These are phyloP conservation scores for Ganoderma meredithae DNA, from an alignment of 1,284 basidiomycete species.

Conservation along the genomic window DNA sequence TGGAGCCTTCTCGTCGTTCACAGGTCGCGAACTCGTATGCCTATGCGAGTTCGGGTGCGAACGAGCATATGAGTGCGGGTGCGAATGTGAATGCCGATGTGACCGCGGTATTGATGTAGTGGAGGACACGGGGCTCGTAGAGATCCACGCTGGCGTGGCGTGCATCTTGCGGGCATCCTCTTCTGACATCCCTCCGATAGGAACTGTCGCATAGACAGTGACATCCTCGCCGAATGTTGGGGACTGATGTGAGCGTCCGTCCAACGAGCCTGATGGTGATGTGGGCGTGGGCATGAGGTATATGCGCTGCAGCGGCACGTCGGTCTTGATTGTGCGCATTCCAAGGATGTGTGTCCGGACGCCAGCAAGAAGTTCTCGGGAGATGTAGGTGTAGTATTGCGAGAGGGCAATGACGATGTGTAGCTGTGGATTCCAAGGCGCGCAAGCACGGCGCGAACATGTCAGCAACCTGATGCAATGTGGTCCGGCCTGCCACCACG, in stretches of 20 bases:
- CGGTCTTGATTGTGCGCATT: slow-evolving; percentile 39
- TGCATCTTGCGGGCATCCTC: slow-evolving; percentile 59
- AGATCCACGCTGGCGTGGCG: slow-evolving; percentile 74
- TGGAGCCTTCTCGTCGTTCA: slow-evolving; percentile 44
- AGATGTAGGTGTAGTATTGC: slow-evolving; percentile 65
- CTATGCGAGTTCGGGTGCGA: slow-evolving; percentile 32
- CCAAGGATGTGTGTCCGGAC: slow-evolving; percentile 33
- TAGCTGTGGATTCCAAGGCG: slow-evolving; percentile 49
- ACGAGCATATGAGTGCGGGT: slow-evolving; percentile 22
- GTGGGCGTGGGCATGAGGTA: slow-evolving; percentile 58
- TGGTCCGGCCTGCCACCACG: slow-evolving; percentile 7
- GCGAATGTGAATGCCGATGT: slow-evolving; percentile 33
- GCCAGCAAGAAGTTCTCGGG: slow-evolving; percentile 43
- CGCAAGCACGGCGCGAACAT: slow-evolving; percentile 10
- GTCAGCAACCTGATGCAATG: slow-evolving; percentile 17
- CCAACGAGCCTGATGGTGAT: slow-evolving; percentile 25
- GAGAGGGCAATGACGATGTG: slow-evolving; percentile 77
- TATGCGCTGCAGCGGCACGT: slow-evolving; percentile 54
- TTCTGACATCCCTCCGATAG: slow-evolving; percentile 59
- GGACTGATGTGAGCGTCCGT: slow-evolving; percentile 23
- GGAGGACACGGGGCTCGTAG: slow-evolving; percentile 22
- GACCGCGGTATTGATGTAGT: slow-evolving; percentile 19
- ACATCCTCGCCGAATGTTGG: slow-evolving; percentile 32
- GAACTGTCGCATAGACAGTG: slow-evolving; percentile 75
- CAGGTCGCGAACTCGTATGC: slow-evolving; percentile 42